Evolutionary conservation across 2,329 filamentous ascomycete genomes (phyloP), one percentile per base, ranked within the genome.

Genomic region (Hysterium pulicare): DNA sequence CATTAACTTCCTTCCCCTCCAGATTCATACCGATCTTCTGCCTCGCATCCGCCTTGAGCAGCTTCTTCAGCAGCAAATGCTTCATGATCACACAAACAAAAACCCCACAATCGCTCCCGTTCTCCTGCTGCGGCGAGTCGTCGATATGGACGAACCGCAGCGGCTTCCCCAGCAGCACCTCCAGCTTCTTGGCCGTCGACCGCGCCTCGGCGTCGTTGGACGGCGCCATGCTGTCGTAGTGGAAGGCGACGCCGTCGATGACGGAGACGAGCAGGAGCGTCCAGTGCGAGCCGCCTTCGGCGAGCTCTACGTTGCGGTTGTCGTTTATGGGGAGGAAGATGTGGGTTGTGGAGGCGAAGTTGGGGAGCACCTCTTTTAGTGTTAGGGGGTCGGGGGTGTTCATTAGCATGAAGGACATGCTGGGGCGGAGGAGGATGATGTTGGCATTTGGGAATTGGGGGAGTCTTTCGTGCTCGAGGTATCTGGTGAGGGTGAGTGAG

Each of bases 321-420:
- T 98, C 90, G 69, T 96, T 97, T 64, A 98, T 85, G 16, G 93
- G 93, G 2, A 98, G 80, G 71, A 98, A 98, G 55, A 96, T 85
- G 68, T 98, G 93, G 3, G 90, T 94, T 32, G 87, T 86, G 41
- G 78, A 78, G 28, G 71, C 72, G 69, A 97, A 94, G 63, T 93
- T 76, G 5, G 91, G 90, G 1, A 97, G 79, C 1, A 86, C 89
- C 48, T 82, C 77, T 52, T 72, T 72, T 33, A 84, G 70, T 2
- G 73, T 73, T 33, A 72, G 67, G 4, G 78, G 76, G 45, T 83
- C 76, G 16, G 71, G 67, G 1, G 78, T 86, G 63, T 89, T 85
- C 74, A 93, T 86, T 49, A 97, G 80, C 67, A 97, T 83, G 65
- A 93, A 94, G 42, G 87, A 84, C 87, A 97, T 95, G 58, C 84